phyloP scores from a whole-genome alignment of 805 yeast genomes.

The Saturnispora ahearnii region DNA sequence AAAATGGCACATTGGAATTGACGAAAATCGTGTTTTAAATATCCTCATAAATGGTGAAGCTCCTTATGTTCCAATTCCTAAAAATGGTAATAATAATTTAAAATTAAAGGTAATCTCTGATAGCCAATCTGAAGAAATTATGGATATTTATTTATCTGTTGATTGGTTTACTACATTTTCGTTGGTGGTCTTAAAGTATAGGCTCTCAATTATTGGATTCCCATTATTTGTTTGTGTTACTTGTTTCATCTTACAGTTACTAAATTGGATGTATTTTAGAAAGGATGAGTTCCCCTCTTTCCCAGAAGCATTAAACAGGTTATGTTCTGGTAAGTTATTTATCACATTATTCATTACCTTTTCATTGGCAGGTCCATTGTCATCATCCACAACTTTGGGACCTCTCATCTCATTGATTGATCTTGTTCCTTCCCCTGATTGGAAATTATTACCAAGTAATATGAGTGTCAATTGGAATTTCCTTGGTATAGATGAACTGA shows the following conservation, averaged over 20 bases:
- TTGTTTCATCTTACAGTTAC: slow-evolving; percentile 48
- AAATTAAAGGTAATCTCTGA: slow-evolving; percentile 39
- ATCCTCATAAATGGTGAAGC: slow-evolving; percentile 54
- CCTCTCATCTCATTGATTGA: slow-evolving; percentile 36
- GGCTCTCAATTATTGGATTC: slow-evolving; percentile 64
- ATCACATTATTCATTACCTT: slow-evolving; percentile 19
- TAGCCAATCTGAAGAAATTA: slow-evolving; percentile 25
- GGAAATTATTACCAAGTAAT: slow-evolving; percentile 3
- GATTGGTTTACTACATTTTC: slow-evolving; percentile 56
- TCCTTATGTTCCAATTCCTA: slow-evolving; percentile 35
- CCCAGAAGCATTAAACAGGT: slow-evolving; percentile 34
- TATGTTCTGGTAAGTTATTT: slow-evolving; percentile 28
- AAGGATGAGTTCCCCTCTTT: slow-evolving; percentile 35
- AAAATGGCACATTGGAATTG: slow-evolving; percentile 63
- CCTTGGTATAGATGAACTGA: slow-evolving; percentile 55
- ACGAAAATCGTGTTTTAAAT: slow-evolving; percentile 31
- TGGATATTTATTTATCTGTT: slow-evolving; percentile 36
- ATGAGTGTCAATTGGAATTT: slow-evolving; percentile 46
- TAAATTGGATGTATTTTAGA: slow-evolving; percentile 27
- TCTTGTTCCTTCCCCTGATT: slow-evolving; percentile 42
- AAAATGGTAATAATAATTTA: slow-evolving; percentile 20
- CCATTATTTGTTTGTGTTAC: slow-evolving; percentile 53
- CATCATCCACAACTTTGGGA: slow-evolving; percentile 33
- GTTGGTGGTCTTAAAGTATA: slow-evolving; percentile 62
- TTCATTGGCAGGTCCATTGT: slow-evolving; percentile 26